phyloP scores from a whole-genome alignment of 2,329 filamentous ascomycete genomes.

The Penicillium concentricum region DNA sequence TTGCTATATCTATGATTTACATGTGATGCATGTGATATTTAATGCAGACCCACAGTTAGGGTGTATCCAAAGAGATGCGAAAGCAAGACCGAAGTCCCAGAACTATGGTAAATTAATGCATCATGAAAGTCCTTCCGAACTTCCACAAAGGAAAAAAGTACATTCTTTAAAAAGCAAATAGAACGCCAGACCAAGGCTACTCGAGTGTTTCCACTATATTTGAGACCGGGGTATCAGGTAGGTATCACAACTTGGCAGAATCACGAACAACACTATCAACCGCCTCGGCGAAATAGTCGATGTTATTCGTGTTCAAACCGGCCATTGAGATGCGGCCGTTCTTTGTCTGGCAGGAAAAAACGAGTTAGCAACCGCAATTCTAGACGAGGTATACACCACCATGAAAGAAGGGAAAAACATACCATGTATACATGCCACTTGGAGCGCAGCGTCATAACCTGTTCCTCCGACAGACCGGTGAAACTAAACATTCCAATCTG shows the following conservation, averaged over 20 bases:
- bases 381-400: neutral
- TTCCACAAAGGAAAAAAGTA: neutral
- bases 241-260: constrained; percentile 26
- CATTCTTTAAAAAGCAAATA: neutral
- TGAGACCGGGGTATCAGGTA: constrained; percentile 5
- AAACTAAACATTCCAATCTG: constrained; percentile 99
- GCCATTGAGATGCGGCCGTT: constrained; percentile 99
- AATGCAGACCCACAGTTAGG: neutral
- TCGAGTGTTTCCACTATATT: neutral
- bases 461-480: constrained; percentile 51
- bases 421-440: constrained; percentile 55
- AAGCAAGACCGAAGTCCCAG: neutral
- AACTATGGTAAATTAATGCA: neutral
- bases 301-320: constrained; percentile 86
- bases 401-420: constrained; percentile 14
- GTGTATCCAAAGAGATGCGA: neutral
- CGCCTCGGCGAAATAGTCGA: constrained; percentile 89
- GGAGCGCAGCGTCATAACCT: constrained; percentile 48
- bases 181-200: constrained; percentile 8
- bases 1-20: neutral
- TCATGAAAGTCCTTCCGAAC: neutral
- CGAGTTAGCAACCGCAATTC: neutral
- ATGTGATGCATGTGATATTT: neutral
- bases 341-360: constrained; percentile 61
- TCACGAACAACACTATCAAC: constrained; percentile 75